Conservation (phyloP, 495 filamentous ascomycete species). For the Penicillium pancosmium region DNA sequence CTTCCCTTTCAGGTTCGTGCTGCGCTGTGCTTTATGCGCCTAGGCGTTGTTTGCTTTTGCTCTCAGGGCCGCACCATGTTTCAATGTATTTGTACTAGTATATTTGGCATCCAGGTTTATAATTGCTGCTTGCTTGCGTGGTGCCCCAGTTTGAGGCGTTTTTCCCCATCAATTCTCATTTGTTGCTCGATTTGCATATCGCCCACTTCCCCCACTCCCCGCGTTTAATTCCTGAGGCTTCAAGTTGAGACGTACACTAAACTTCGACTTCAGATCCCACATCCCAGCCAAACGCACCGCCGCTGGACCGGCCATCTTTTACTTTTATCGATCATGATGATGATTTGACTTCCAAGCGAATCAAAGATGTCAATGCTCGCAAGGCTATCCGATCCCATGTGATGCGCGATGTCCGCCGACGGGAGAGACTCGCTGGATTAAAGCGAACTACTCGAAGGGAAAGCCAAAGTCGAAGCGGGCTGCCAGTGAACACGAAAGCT, state of each 20-base stretch:
- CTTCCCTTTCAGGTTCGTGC: slow-evolving; percentile 35
- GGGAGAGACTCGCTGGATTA: slow-evolving; percentile 37
- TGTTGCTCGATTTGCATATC: neutral
- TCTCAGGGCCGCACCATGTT: no score
- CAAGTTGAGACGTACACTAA: slow-evolving; percentile 14
- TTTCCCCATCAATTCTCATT: neutral
- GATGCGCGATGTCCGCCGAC: slow-evolving; percentile 44
- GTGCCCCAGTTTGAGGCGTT: neutral
- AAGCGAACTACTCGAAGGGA: slow-evolving; percentile 37
- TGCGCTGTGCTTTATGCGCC: neutral
- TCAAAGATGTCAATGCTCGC: slow-evolving; percentile 41
- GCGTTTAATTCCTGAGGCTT: neutral
- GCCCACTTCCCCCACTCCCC: neutral
- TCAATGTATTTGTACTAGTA: neutral
- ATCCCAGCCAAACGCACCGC: slow-evolving; percentile 11
- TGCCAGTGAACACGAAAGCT: neutral
- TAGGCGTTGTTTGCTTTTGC: neutral
- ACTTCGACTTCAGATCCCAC: neutral
- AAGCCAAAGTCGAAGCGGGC: slow-evolving; percentile 7
- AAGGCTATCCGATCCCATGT: slow-evolving; percentile 44
- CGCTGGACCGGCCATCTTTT: slow-evolving; percentile 35
- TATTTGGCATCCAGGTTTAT: neutral
- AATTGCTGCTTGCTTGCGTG: neutral
- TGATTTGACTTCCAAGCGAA: slow-evolving; percentile 40
- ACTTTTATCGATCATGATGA: slow-evolving; percentile 45